phyloP scores from a whole-genome alignment of 768 basidiomycete genomes.

The Termitomyces eurrhizus region DNA sequence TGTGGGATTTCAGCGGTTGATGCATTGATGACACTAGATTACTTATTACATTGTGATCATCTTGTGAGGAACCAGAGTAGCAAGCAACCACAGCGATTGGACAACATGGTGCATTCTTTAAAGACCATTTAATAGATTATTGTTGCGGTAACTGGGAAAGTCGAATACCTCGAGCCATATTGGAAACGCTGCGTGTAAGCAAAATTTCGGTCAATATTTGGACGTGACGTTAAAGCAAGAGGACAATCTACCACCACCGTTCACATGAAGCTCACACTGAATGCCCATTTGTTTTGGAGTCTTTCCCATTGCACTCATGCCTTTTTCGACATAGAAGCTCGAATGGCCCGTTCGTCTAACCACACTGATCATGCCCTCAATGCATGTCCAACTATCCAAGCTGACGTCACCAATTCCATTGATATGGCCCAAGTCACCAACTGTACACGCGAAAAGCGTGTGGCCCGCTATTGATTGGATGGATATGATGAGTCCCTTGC shows the following conservation, averaged over 20 bases:
- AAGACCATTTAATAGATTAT: slow-evolving; percentile 2
- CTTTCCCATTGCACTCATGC: slow-evolving; percentile 81
- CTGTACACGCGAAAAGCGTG: slow-evolving; percentile 77
- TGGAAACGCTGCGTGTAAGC: slow-evolving; percentile 58
- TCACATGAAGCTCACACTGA: slow-evolving; percentile 58
- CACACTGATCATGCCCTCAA: slow-evolving; percentile 78
- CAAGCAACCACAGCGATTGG: slow-evolving; percentile 76
- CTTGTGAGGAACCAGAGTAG: slow-evolving; percentile 77
- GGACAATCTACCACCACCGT: slow-evolving; percentile 67
- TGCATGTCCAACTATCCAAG: slow-evolving; percentile 72
- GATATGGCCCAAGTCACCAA: slow-evolving; percentile 69
- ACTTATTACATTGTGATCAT: slow-evolving; percentile 69
- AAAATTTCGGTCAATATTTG: not conserved
- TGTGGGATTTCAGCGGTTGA: slow-evolving; percentile 19
- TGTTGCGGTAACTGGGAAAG: not conserved
- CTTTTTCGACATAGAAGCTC: slow-evolving; percentile 83
- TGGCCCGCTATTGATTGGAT: slow-evolving; percentile 79
- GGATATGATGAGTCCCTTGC: slow-evolving; percentile 78
- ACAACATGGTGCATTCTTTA: slow-evolving; percentile 76
- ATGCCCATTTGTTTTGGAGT: slow-evolving; percentile 69
- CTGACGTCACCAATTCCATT: slow-evolving; percentile 73
- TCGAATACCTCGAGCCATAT: slow-evolving; percentile 72
- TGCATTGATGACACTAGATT: not conserved
- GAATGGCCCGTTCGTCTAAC: slow-evolving; percentile 81
- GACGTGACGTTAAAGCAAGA: not conserved